phyloP scores from a whole-genome alignment of 345 rosid species.

The Brassica rapa region DNA sequence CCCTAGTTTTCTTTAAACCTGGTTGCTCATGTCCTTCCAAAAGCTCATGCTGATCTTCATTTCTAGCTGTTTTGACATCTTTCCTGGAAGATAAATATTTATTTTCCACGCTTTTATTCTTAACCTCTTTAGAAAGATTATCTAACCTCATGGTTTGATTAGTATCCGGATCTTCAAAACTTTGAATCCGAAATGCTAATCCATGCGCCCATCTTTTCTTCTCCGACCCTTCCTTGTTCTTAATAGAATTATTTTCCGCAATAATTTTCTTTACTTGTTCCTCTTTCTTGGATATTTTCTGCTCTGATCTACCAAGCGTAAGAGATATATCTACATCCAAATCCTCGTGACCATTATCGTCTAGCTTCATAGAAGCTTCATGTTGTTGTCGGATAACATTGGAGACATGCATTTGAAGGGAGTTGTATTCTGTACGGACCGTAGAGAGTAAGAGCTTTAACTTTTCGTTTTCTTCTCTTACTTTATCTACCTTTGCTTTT shows the following conservation, averaged over 20 bases:
- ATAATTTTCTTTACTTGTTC: background rate
- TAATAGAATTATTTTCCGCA: background rate
- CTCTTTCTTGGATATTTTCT: background rate
- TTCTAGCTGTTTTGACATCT: constrained; percentile 44
- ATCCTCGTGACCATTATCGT: constrained; percentile 46
- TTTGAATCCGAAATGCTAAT: constrained; percentile 44
- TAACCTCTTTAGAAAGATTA: constrained; percentile 24
- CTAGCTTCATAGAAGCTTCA: constrained; percentile 37
- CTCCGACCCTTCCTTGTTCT: constrained; percentile 1
- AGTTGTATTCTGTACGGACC: constrained; percentile 45
- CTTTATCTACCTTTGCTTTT: constrained; percentile 46
- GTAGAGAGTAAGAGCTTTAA: constrained; percentile 43
- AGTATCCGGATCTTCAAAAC: constrained; percentile 20
- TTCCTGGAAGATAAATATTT: constrained; percentile 50
- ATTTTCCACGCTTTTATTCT: constrained; percentile 34
- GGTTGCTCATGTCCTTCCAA: constrained; percentile 42
- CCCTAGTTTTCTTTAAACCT: constrained; percentile 72
- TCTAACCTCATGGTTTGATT: constrained; percentile 29
- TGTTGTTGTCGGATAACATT: constrained; percentile 35
- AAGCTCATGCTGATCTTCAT: constrained; percentile 48
- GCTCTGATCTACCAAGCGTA: constrained; percentile 46
- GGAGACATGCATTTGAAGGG: constrained; percentile 43
- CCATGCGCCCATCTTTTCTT: constrained; percentile 37
- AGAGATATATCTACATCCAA: constrained; percentile 46
- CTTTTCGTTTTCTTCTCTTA: constrained; percentile 51